Evolutionary conservation across 176 grass and related monocot species (phyloP).

Genomic region (Eleusine coracana): DNA sequence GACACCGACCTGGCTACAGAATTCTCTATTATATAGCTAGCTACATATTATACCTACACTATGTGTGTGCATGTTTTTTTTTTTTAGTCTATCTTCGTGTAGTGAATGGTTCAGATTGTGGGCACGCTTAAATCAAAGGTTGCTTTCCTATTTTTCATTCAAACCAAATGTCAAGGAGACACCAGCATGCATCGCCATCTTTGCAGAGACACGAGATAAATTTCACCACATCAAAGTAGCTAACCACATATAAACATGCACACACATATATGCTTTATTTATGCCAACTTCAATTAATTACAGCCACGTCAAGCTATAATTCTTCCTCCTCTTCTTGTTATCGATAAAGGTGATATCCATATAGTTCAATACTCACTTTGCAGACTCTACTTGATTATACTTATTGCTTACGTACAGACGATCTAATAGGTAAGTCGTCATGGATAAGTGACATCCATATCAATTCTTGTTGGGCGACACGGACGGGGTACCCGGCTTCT

Average conservation of each 20-base stretch:
- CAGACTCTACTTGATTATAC: not conserved
- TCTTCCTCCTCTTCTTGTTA: not conserved
- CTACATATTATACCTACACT: too few species aligned
- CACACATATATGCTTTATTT: not conserved
- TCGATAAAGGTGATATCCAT: not conserved
- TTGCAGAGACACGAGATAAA: not conserved
- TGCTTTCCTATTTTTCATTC: too few species aligned
- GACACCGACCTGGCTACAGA: too few species aligned
- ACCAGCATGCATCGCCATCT: too few species aligned
- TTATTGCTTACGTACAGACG: not conserved
- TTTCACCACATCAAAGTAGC: not conserved
- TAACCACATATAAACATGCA: not conserved
- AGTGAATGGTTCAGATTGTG: too few species aligned
- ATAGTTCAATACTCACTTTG: not conserved
- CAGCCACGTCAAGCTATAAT: not conserved
- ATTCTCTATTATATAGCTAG: too few species aligned
- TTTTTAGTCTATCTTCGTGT: too few species aligned
- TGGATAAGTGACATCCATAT: not conserved
- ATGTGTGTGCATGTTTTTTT: too few species aligned
- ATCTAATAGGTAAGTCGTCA: not conserved
- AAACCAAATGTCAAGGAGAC: too few species aligned
- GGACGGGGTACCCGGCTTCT: not conserved
- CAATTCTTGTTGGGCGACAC: not conserved
- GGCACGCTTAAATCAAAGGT: too few species aligned
- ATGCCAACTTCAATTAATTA: not conserved